Percentiles rank a stretch among this genome's conserved stretches.
Evolutionary conservation across 208 protist genomes (phyloP).

Genomic region (Acanthamoeba culbertsoni): DNA sequence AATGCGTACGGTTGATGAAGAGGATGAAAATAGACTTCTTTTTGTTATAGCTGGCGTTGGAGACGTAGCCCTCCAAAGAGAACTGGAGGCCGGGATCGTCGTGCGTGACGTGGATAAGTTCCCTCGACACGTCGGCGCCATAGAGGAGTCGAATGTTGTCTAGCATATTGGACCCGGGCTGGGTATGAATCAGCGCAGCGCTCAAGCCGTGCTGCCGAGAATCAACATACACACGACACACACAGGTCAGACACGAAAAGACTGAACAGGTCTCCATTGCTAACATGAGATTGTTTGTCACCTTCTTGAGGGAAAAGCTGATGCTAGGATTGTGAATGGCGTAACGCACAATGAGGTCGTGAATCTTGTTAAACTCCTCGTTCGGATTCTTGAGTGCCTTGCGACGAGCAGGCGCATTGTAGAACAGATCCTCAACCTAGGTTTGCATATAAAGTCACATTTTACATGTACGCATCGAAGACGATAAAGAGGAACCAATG

Average conservation of each 20-base stretch:
- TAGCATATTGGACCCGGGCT: slow-evolving; percentile 61
- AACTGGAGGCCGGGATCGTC: slow-evolving; percentile 62
- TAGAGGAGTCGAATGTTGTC: slow-evolving; percentile 74
- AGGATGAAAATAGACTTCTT: slow-evolving; percentile 85
- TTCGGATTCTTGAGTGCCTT: slow-evolving; percentile 85
- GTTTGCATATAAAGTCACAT: slow-evolving; percentile 79
- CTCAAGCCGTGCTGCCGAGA: slow-evolving; percentile 62
- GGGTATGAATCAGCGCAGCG: slow-evolving; percentile 72
- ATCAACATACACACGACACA: background rate
- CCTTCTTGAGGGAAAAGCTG: slow-evolving; percentile 78
- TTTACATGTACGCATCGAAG: background rate
- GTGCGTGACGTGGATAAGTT: slow-evolving; percentile 67
- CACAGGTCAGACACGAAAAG: too few relatives aligned
- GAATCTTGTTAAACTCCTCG: slow-evolving; percentile 93
- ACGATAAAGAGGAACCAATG: background rate
- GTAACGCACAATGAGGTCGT: slow-evolving; percentile 85
- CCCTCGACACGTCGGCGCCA: slow-evolving; percentile 69
- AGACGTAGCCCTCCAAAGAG: slow-evolving; percentile 75
- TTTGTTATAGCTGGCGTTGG: slow-evolving; percentile 83
- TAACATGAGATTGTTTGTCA: background rate
- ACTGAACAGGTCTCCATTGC: too few relatives aligned
- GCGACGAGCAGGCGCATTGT: slow-evolving; percentile 87
- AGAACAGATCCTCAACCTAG: slow-evolving; percentile 92
- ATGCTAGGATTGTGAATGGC: slow-evolving; percentile 75
- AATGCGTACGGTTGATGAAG: slow-evolving; percentile 86